Percentiles rank a stretch among this genome's conserved stretches.
Evolutionary conservation across 331 rosid species (phyloP).

Genomic region (Rhamnella rubrinervis): DNA sequence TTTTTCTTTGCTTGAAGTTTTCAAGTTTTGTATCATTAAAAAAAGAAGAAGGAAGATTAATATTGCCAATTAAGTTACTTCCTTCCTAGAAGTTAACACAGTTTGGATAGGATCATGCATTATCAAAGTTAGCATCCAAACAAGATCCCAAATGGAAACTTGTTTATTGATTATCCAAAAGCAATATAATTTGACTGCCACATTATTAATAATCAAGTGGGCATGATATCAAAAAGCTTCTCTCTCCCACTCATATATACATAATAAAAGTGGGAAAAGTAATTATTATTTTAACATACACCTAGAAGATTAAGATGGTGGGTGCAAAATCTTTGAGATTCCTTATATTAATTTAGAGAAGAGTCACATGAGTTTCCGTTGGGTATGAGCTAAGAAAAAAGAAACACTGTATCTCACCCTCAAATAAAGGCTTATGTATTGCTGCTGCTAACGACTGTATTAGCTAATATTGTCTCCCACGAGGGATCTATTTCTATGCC

Average conservation of each 20-base stretch:
- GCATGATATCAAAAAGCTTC: constrained; percentile 21
- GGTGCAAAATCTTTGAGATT: constrained; percentile 50
- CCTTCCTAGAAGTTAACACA: neutral
- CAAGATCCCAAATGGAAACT: constrained; percentile 13
- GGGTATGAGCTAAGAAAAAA: constrained; percentile 18
- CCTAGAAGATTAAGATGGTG: constrained; percentile 41
- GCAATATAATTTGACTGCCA: constrained; percentile 30
- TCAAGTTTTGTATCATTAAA: too few species aligned
- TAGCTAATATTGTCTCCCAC: constrained; percentile 26
- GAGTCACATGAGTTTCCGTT: constrained; percentile 41
- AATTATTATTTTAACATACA: neutral
- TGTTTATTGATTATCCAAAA: constrained; percentile 21
- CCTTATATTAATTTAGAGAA: constrained; percentile 33
- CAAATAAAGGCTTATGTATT: constrained; percentile 10
- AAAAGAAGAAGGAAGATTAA: neutral
- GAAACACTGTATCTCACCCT: constrained; percentile 2
- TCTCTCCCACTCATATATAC: constrained; percentile 2
- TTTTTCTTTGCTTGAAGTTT: too few species aligned
- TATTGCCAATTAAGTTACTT: neutral
- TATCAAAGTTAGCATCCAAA: constrained; percentile 4
- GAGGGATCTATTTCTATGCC: constrained; percentile 13
- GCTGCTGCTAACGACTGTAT: constrained; percentile 1
- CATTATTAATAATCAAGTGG: constrained; percentile 15
- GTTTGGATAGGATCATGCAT: constrained; percentile 19
- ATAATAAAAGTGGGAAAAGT: too few species aligned